Base-by-base conservation (phyloP, 2,329 filamentous ascomycete species). In the Raffaelea arxii region DNA sequence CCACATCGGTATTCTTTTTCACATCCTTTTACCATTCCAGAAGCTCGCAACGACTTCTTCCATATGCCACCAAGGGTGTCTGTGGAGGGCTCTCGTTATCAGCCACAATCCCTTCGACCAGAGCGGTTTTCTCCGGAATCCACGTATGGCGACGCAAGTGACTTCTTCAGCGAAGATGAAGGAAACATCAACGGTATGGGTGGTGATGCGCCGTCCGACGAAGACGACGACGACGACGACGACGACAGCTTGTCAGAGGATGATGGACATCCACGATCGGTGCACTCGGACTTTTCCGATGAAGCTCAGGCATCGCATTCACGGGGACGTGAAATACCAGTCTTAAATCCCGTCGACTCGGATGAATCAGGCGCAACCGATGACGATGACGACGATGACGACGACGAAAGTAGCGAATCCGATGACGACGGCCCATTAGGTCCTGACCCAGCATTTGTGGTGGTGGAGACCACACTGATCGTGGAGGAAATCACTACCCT, bases 401-500 rank as follows among this genome's bases (percentile, higher is more conserved):
- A 46, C 38, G 30, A 43, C 0, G 41, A 30, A 10, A 49, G 19
- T 4, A 23, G 35, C 24, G 25, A 32, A 14, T 36, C 16, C 19
- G 32, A 36, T 18, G 32, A 36, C 32, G 7, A 30, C 27, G 27
- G 16, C n/a, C n/a, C n/a, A n/a, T n/a, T 16, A n/a, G 32, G 14
- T 36, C 32, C 19, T 6, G 14, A 32, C 32, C 7, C 16, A 12
- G 32, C 16, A 36, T 36, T 36, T n/a, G 32, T 7, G 7, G 6
- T 9, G 16, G 32, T 41, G 6, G 50, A 55, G 19, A 46, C 51
- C 12, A 51, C 56, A 30, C 65, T 74, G 32, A 56, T 60, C 11
- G 61, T 75, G 25, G 72, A 75, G 49, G 72, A 68, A 44, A 49
- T 67, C 22, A 62, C 56, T 54, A 64, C 74, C 50, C 64, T 72